These are phyloP conservation scores for Pseudocercospora fijiensis DNA, from an alignment of 2,329 filamentous ascomycete genomes.

Conservation along the genomic window DNA sequence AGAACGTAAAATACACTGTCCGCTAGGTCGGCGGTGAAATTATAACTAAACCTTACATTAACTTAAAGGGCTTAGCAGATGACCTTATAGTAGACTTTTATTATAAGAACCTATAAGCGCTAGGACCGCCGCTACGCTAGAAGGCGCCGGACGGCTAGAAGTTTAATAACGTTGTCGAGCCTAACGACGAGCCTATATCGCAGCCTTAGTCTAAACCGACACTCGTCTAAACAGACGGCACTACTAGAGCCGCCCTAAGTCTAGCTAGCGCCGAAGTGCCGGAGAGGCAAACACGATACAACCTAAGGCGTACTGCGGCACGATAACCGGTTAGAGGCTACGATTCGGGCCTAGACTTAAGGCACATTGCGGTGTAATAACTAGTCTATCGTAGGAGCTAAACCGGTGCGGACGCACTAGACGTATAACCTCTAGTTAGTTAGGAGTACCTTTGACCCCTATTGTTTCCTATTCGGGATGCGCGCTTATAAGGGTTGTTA, in stretches of 20 bases:
- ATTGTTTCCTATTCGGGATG: background rate
- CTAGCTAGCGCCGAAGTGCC: background rate
- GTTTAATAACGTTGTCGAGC: background rate
- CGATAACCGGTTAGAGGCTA: background rate
- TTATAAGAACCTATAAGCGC: no score
- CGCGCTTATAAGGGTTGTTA: background rate
- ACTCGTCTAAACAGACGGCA: no score
- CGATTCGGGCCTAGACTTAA: no score
- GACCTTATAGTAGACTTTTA: background rate
- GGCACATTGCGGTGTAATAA: background rate
- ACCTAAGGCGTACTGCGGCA: background rate
- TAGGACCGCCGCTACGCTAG: background rate
- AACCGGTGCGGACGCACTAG: no score
- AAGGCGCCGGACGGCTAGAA: background rate
- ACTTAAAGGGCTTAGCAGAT: no score
- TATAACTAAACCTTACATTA: background rate
- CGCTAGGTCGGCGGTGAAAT: background rate
- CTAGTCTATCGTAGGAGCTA: background rate
- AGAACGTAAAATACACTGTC: background rate
- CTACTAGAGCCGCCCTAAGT: no score
- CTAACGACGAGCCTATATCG: no score
- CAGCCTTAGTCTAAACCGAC: no score
- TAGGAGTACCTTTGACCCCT: background rate
- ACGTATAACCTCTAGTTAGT: background rate
- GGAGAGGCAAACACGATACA: background rate